Conservation (phyloP, 2,329 filamentous ascomycete genomes). For the Rutstroemia sp. region DNA sequence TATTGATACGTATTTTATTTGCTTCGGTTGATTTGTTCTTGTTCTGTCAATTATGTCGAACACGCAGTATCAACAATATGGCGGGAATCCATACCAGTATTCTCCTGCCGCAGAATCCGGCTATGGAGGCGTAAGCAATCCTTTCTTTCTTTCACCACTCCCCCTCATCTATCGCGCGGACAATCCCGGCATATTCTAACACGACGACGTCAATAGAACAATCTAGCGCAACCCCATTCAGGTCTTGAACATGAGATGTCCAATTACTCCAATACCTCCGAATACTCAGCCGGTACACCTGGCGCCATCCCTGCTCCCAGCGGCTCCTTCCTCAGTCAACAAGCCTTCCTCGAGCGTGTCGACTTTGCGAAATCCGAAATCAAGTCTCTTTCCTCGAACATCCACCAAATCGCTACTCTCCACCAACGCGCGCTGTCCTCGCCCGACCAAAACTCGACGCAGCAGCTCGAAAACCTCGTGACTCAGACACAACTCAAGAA, state of each 20-base stretch:
- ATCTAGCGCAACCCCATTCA: constrained; percentile 13
- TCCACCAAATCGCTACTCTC: constrained; percentile 59
- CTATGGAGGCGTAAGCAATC: constrained; percentile 19
- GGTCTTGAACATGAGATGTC: constrained; percentile 12
- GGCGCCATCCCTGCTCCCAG: constrained; percentile 15
- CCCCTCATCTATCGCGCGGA: neutral
- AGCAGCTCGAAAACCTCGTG: constrained; percentile 54
- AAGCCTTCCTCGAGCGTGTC: constrained; percentile 63
- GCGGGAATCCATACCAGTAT: constrained; percentile 52
- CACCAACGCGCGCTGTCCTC: constrained; percentile 67
- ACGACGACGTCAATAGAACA: constrained; percentile 5
- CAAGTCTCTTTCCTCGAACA: constrained; percentile 55
- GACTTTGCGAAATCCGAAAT: constrained; percentile 62
- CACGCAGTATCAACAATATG: constrained; percentile 48
- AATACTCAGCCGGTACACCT: constrained; percentile 19
- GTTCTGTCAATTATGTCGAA: constrained; percentile 44
- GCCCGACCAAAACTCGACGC: constrained; percentile 46
- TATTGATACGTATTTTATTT: neutral
- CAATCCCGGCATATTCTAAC: neutral
- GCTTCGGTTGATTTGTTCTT: constrained; percentile 29
- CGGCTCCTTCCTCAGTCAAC: constrained; percentile 45
- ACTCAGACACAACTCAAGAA: constrained; percentile 65
- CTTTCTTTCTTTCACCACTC: neutral
- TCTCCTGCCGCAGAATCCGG: constrained; percentile 16
- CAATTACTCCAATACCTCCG: constrained; percentile 1